These are phyloP conservation scores for Flaveria robusta DNA, from an alignment of 129 eudicot genomes.

Conservation along the genomic window DNA sequence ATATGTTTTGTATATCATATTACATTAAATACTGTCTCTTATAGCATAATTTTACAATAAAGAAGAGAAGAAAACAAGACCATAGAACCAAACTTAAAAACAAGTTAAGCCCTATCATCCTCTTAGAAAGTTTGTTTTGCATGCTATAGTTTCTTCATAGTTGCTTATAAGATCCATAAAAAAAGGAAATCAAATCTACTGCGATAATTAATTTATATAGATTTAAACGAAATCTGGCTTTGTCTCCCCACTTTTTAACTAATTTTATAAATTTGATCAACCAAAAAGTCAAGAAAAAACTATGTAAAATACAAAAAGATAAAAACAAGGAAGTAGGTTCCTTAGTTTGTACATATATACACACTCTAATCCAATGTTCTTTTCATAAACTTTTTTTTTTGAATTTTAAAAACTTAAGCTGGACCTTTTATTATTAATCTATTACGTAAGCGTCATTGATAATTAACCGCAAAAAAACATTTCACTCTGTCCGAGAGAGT, in stretches of 20 bases:
- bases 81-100: no score
- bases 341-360: conserved; percentile 17
- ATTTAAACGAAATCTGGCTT: not conserved
- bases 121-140: no score
- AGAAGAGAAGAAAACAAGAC: no score
- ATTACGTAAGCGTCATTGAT: not conserved
- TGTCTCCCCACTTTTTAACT: conserved; percentile 16
- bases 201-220: no score
- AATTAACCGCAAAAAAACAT: not conserved
- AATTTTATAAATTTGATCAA: conserved; percentile 1
- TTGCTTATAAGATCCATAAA: no score
- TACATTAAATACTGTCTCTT: no score
- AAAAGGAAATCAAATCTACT: no score
- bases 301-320: conserved; percentile 22
- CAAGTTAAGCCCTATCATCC: no score
- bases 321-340: conserved; percentile 35
- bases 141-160: no score
- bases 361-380: conserved; percentile 9
- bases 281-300: conserved; percentile 26
- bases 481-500: no score
- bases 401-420: not conserved
- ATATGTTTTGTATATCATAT: no score
- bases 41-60: no score
- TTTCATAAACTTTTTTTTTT: not conserved
- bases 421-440: not conserved